Evolutionary conservation across 2,329 filamentous ascomycete genomes (phyloP).

Genomic region (Pyricularia pennisetigena): DNA sequence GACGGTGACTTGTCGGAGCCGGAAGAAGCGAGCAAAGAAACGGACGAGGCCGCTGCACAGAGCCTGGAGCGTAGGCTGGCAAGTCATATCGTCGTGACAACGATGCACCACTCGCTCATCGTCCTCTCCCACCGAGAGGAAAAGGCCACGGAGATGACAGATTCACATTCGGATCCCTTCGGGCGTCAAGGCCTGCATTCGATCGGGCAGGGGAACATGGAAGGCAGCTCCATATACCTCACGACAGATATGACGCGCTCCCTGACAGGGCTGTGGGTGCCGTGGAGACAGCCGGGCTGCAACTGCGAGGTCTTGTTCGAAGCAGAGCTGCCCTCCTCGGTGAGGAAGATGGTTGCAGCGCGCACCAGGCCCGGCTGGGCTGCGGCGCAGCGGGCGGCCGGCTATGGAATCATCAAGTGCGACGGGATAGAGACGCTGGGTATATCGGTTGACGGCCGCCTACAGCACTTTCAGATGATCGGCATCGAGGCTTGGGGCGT

Average conservation of each 20-base stretch:
- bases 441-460: slow-evolving; percentile 56
- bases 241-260: slow-evolving; percentile 36
- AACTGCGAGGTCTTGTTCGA: slow-evolving; percentile 42
- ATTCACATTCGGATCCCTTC: neutral
- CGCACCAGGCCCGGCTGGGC: slow-evolving; percentile 44
- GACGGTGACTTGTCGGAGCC: neutral
- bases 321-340: slow-evolving; percentile 42
- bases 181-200: neutral
- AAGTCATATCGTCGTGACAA: neutral
- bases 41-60: slow-evolving; percentile 10
- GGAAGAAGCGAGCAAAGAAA: neutral
- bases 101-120: neutral
- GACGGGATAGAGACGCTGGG: slow-evolving; percentile 50
- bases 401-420: slow-evolving; percentile 32
- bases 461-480: slow-evolving; percentile 62
- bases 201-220: neutral
- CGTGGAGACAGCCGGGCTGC: slow-evolving; percentile 27
- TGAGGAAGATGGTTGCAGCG: slow-evolving; percentile 45
- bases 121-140: neutral
- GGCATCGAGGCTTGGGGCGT: slow-evolving; percentile 53
- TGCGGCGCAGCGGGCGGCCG: slow-evolving; percentile 19
- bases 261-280: slow-evolving; percentile 40
- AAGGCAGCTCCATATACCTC: slow-evolving; percentile 30
- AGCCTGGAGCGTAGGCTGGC: neutral
- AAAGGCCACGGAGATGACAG: neutral